These are phyloP conservation scores for Dactylorhiza incarnata DNA, from an alignment of 106 monocot genomes.

Conservation along the genomic window DNA sequence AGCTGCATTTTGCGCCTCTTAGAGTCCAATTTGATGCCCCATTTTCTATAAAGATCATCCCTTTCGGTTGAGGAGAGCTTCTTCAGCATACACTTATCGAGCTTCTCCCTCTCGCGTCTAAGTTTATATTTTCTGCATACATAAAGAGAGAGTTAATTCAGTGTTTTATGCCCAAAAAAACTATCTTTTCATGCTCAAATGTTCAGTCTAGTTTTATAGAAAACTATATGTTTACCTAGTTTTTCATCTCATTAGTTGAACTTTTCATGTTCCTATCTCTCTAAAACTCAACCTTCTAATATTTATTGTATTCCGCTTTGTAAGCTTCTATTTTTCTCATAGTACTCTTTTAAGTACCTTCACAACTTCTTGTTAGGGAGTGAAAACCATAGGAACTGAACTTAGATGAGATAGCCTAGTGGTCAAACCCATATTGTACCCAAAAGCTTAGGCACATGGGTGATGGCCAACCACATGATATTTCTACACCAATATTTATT, in stretches of 20 bases:
- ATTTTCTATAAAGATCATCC: slow-evolving; percentile 51
- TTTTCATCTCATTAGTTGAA: too few relatives aligned
- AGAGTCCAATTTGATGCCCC: slow-evolving; percentile 69
- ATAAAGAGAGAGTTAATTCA: background rate
- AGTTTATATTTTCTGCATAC: slow-evolving; percentile 39
- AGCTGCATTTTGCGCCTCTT: slow-evolving; percentile 69
- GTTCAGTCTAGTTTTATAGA: too few relatives aligned
- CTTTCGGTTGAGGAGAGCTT: slow-evolving; percentile 40
- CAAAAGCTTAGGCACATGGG: too few relatives aligned
- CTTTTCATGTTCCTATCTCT: background rate
- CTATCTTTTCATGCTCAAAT: too few relatives aligned
- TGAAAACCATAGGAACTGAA: too few relatives aligned
- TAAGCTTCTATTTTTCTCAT: background rate
- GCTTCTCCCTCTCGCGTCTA: slow-evolving; percentile 70
- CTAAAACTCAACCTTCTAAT: background rate
- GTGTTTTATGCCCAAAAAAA: background rate
- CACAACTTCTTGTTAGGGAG: background rate
- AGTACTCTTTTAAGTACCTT: background rate
- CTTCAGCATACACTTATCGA: slow-evolving; percentile 51
- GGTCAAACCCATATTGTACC: too few relatives aligned
- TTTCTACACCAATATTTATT: too few relatives aligned
- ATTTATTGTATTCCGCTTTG: background rate
- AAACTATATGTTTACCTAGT: too few relatives aligned
- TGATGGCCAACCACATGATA: too few relatives aligned
- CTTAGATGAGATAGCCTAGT: too few relatives aligned